Base-by-base conservation (phyloP, 2,329 filamentous ascomycete genomes). In the Orbilia ellipsospora region DNA sequence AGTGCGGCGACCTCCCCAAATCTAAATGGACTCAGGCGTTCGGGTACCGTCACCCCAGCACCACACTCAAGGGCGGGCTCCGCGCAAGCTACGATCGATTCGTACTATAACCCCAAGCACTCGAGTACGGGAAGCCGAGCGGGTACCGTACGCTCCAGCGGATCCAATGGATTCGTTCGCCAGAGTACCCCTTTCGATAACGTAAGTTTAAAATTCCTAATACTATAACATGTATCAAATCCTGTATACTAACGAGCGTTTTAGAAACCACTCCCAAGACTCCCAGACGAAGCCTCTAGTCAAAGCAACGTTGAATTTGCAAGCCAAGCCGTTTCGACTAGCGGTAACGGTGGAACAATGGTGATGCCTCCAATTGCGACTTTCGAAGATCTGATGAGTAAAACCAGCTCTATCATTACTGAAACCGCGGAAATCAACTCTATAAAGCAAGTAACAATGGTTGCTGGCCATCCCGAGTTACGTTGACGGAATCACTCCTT, bases 111-210 rank as follows among this genome's bases (percentile, higher is more conserved):
- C 56, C 31, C 56, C 18, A 74, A 68, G 48, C 70, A 74, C 31
- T 68, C 70, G 6, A 74, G 63, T 40, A 68, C 70, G 6, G 70
- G 63, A 48, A 74, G 63, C 40, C 40, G 57, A 44, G 52, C 70
- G 40, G 63, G 40, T 12, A 68, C 70, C 12, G 63, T 67, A 51
- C 57, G 64, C n/a, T 74, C 70, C 12, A 68, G 63, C 26, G 70
- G 63, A 64, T 72, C 67, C 13, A 50, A 50, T 18, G 63, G 57
- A 40, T 74, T 74, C 36, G 31, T 59, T 10, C 70, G 70, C 23
- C 70, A 74, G 31, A 74, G 70, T 57, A 74, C 70, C 7, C 70
- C 70, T n/a, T 74, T 74, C 16, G 70, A 74, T 50, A 74, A 74
- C 36, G 70, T 74, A 61, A 54, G 70, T 55, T 62, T 18, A 26